Conservation (phyloP, 495 filamentous ascomycete species). For the Xylaria scruposa region DNA sequence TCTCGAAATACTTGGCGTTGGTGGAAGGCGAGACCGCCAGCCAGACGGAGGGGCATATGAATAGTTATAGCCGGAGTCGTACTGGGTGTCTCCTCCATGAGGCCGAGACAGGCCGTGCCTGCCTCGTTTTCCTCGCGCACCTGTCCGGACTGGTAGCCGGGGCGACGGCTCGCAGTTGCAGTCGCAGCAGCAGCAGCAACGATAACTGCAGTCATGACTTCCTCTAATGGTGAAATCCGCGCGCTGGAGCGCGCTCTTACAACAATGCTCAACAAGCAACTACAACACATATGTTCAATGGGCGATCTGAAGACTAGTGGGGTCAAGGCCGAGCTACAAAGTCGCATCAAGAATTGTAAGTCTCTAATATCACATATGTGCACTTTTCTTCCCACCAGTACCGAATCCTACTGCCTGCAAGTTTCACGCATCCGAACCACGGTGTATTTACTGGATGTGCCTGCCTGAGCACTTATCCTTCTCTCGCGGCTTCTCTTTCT, state of each 20-base stretch:
- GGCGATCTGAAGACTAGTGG: slow-evolving; percentile 77
- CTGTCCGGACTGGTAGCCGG: slow-evolving; percentile 26
- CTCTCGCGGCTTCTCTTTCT: not conserved
- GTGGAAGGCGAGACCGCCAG: slow-evolving; percentile 2
- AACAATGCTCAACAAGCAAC: slow-evolving; percentile 66
- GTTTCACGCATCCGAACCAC: not conserved
- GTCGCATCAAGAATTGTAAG: slow-evolving; percentile 77
- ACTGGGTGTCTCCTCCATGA: slow-evolving; percentile 17
- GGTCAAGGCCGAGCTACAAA: slow-evolving; percentile 79
- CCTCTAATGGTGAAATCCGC: slow-evolving; percentile 58
- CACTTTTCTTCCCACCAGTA: not conserved
- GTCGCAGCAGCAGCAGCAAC: not conserved
- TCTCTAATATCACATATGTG: slow-evolving; percentile 29
- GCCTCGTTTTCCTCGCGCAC: slow-evolving; percentile 17
- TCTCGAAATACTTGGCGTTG: not conserved
- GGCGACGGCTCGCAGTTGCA: not conserved
- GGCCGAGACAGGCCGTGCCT: slow-evolving; percentile 13
- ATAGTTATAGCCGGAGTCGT: not conserved
- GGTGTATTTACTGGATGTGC: not conserved
- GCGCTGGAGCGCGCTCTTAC: slow-evolving; percentile 41
- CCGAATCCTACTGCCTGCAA: not conserved
- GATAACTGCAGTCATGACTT: slow-evolving; percentile 28
- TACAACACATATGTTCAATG: slow-evolving; percentile 73
- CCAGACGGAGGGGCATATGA: not conserved
- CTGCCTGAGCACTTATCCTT: not conserved